Base-by-base conservation (phyloP, 2,329 filamentous ascomycete species). In the Cladosporium sp. region DNA sequence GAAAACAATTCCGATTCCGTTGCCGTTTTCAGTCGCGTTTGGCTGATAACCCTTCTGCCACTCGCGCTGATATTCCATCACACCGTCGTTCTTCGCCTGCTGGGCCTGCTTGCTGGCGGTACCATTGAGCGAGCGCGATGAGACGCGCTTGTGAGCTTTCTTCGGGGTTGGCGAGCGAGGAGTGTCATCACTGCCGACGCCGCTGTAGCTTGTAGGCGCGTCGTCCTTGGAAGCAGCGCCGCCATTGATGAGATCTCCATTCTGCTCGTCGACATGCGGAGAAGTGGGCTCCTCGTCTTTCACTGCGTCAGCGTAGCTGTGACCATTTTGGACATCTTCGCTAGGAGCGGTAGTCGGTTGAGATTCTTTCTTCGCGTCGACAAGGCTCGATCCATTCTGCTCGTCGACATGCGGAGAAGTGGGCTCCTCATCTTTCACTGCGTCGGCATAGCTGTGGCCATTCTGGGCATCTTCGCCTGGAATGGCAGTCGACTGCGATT, bases 171-270 rank as follows among this genome's bases (percentile, higher is more conserved):
- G 60, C 18, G 56, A 61, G 50, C 62, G 35, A 46, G 67, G 60
- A 35, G 63, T 54, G 49, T 66, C 54, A 60, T 65, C 63, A 38
- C 61, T 60, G 10, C 62, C 65, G 3, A 59, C 54, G 18, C 62
- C 63, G 31, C 65, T 60, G 34, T 62, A 63, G 11, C 57, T 61
- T 31, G 48, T 50, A 9, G 48, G 48, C 8, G 35, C 14, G 16
- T 41, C 45, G 22, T 51, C 48, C n/a, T 48, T 40, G 14, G 41
- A 22, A 14, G 41, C 37, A 18, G 52, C 44, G 11, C 58, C 52
- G 13, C 57, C 57, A 41, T 53, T 56, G 31, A 41, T 43, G 19
- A 5, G 49, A 43, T 58, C 55, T 9, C 53, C 54, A 33, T 46
- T 56, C 32, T 49, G 43, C 46, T 60, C 59, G 48, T 54, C 46